Evolutionary conservation across 805 yeast genomes (phyloP).

Genomic region (Candida suzukii): DNA sequence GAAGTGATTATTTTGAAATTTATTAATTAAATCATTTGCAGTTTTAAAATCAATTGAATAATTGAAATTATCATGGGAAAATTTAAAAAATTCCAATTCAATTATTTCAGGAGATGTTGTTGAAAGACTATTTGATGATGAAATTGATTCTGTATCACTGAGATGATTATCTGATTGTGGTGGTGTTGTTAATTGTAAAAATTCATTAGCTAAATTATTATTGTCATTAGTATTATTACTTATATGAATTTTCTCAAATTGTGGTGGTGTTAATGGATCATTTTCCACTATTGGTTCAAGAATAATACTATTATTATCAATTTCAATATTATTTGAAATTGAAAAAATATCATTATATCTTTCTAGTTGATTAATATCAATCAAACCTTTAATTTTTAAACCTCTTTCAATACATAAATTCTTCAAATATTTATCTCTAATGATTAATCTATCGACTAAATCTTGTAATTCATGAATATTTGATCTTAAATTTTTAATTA

Average conservation of each 20-base stretch:
- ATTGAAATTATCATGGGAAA: background rate
- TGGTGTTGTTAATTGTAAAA: too few relatives aligned
- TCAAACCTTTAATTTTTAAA: slow-evolving; percentile 22
- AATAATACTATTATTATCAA: too few relatives aligned
- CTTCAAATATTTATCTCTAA: slow-evolving; percentile 18
- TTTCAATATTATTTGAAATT: background rate
- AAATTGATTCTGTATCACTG: too few relatives aligned
- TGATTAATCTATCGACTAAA: slow-evolving; percentile 20
- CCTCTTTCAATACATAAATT: slow-evolving; percentile 18
- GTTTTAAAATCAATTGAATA: background rate
- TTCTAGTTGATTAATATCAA: slow-evolving; percentile 14
- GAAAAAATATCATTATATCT: slow-evolving; percentile 5
- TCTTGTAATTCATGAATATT: slow-evolving; percentile 24
- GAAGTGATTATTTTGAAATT: slow-evolving; percentile 16
- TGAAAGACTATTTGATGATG: background rate
- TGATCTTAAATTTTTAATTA: slow-evolving; percentile 27
- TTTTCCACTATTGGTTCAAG: too few relatives aligned
- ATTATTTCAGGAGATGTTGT: background rate
- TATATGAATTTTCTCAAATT: too few relatives aligned
- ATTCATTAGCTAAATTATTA: too few relatives aligned
- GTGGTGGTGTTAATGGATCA: too few relatives aligned
- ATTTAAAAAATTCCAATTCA: background rate
- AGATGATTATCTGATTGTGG: too few relatives aligned
- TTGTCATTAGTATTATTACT: too few relatives aligned
- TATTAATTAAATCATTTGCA: slow-evolving; percentile 1